These are phyloP conservation scores for Hanseniaspora vineae DNA, from an alignment of 805 yeast genomes.

Conservation along the genomic window DNA sequence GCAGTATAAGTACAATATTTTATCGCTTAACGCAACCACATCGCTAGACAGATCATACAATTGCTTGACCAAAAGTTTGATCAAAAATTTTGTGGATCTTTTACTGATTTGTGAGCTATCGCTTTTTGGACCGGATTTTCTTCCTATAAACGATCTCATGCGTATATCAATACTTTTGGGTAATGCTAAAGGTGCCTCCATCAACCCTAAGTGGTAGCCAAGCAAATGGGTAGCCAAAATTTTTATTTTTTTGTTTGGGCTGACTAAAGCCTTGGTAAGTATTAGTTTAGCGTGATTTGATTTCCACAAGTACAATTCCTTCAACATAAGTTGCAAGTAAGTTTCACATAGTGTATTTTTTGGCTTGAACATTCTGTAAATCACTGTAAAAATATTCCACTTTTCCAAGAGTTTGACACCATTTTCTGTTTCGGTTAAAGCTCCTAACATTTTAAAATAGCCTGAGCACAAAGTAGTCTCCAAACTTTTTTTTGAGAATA, in stretches of 20 bases:
- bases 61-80: constrained; percentile 47
- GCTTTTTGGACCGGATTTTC: too few relatives aligned
- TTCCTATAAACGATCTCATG: too few relatives aligned
- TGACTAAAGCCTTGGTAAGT: constrained; percentile 48
- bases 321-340: constrained; percentile 43
- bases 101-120: not conserved
- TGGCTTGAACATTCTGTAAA: constrained; percentile 55
- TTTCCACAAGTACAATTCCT: constrained; percentile 44
- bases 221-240: constrained; percentile 43
- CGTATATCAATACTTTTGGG: not conserved
- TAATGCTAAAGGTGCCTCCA: not conserved
- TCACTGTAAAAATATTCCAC: constrained; percentile 75
- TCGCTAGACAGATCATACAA: constrained; percentile 52
- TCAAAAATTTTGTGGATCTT: constrained; percentile 8
- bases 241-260: constrained; percentile 40
- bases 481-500: constrained; percentile 49
- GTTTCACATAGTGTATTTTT: constrained; percentile 38
- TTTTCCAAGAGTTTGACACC: constrained; percentile 64
- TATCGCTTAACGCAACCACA: constrained; percentile 45
- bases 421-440: constrained; percentile 40
- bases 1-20: constrained; percentile 39
- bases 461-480: constrained; percentile 59
- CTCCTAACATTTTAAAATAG: constrained; percentile 68
- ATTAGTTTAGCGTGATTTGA: constrained; percentile 59
- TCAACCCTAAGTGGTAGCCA: constrained; percentile 12